Conservation (phyloP, 78 protist genomes). For the Dictyostelium firmibasis region DNA sequence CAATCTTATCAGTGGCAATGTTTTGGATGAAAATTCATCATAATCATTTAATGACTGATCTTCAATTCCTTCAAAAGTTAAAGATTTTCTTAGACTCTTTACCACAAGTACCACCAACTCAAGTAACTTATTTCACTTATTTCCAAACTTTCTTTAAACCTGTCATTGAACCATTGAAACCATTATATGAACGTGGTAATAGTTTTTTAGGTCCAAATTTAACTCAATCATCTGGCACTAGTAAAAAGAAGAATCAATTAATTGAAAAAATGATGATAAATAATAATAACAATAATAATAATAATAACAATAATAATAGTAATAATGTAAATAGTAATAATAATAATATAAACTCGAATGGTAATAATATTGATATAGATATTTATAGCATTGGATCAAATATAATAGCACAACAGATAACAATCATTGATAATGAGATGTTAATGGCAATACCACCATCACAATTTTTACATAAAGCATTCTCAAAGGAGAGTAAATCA, state of each 20-base stretch:
- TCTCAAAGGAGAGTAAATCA: conserved; percentile 24
- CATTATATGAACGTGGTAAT: conserved; percentile 55
- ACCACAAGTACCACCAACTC: conserved; percentile 1
- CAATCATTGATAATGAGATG: conserved; percentile 55
- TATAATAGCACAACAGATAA: conserved; percentile 42
- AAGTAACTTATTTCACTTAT: conserved; percentile 14
- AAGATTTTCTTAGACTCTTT: conserved; percentile 7
- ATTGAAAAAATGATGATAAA: neutral
- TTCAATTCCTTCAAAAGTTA: conserved; percentile 21
- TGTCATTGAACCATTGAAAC: neutral
- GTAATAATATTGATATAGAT: conserved; percentile 14
- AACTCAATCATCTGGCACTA: neutral
- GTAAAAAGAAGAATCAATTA: neutral
- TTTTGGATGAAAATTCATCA: conserved; percentile 77
- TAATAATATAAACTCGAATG: neutral
- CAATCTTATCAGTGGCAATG: conserved; percentile 42
- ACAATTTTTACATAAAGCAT: conserved; percentile 64
- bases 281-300: neutral
- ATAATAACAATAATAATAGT: neutral
- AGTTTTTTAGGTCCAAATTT: conserved; percentile 18
- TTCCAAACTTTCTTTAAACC: conserved; percentile 35
- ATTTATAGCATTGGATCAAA: conserved; percentile 32
- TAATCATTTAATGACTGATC: conserved; percentile 11
- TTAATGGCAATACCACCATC: conserved; percentile 53
- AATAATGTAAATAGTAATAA: neutral